Conservation (phyloP, 495 filamentous ascomycete genomes). For the Corynascus novoguineensis region DNA sequence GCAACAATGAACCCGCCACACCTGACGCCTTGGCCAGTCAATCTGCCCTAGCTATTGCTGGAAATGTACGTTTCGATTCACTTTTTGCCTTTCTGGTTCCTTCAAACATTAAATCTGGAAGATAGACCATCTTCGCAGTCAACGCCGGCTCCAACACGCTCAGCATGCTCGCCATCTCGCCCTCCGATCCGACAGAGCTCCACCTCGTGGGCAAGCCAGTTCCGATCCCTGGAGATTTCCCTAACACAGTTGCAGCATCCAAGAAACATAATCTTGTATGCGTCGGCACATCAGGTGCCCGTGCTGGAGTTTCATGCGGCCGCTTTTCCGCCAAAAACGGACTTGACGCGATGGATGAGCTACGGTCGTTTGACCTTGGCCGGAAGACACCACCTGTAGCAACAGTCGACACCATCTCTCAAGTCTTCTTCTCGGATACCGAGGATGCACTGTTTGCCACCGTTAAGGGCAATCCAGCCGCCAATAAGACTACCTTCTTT, state of each 20-base stretch:
- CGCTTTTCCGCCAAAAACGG: conserved; percentile 34
- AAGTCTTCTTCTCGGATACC: conserved; percentile 52
- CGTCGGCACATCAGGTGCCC: conserved; percentile 49
- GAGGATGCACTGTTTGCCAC: conserved; percentile 46
- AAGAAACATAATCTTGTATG: conserved; percentile 45
- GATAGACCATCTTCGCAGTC: conserved; percentile 48
- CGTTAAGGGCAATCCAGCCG: conserved; percentile 48
- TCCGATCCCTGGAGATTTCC: conserved; percentile 49
- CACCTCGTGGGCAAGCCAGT: conserved; percentile 26
- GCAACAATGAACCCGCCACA: conserved; percentile 29
- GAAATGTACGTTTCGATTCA: conserved; percentile 35
- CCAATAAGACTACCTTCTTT: conserved; percentile 52
- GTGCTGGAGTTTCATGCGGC: conserved; percentile 51
- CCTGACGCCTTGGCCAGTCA: conserved; percentile 53
- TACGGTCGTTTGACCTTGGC: conserved; percentile 41
- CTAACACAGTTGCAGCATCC: conserved; percentile 51
- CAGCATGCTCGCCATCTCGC: conserved; percentile 48
- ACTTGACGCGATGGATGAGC: conserved; percentile 38
- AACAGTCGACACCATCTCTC: conserved; percentile 49
- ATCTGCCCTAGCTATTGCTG: conserved; percentile 43
- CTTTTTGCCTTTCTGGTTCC: too few relatives aligned
- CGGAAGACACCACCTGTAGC: conserved; percentile 52
- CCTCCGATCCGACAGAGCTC: conserved; percentile 37
- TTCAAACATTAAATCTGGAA: neutral
- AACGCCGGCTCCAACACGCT: conserved; percentile 57